phyloP scores from a whole-genome alignment of 2,329 filamentous ascomycete genomes.

The Fusarium sacchari region DNA sequence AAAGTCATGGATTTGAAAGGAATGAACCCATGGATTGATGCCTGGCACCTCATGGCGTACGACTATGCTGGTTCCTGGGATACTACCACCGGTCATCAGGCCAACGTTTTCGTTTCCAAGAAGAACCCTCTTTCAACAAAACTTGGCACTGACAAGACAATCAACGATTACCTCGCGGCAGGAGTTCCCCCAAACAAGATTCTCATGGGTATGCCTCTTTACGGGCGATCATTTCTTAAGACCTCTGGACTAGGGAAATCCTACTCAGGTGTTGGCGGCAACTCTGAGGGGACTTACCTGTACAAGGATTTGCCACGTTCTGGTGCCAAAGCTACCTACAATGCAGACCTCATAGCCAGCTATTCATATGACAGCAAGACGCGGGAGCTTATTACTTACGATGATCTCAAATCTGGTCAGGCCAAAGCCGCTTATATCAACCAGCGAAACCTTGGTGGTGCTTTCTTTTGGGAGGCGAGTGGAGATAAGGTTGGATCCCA shows the following conservation, averaged over 20 bases:
- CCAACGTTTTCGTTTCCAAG: conserved; percentile 71
- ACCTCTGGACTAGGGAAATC: conserved; percentile 73
- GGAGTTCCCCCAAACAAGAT: conserved; percentile 73
- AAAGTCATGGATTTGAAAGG: conserved; percentile 58
- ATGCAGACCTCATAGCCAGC: conserved; percentile 69
- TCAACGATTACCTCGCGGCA: conserved; percentile 61
- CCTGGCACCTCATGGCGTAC: conserved; percentile 74
- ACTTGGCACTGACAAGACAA: conserved; percentile 73
- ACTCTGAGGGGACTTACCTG: conserved; percentile 75
- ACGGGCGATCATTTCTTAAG: conserved; percentile 77
- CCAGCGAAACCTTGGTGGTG: conserved; percentile 71
- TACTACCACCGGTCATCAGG: conserved; percentile 69
- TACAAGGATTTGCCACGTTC: conserved; percentile 76
- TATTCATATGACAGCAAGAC: conserved; percentile 73
- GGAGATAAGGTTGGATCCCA: conserved; percentile 64
- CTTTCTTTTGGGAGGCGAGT: conserved; percentile 87
- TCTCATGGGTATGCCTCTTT: conserved; percentile 79
- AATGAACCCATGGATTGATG: conserved; percentile 68
- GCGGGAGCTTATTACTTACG: conserved; percentile 75
- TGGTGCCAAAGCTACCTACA: conserved; percentile 65
- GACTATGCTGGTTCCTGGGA: conserved; percentile 78
- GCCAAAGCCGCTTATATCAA: conserved; percentile 73
- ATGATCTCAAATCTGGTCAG: conserved; percentile 66
- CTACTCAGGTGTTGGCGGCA: conserved; percentile 71
- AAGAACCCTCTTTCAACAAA: conserved; percentile 68